A percentile compares a stretch with the other conserved stretches of the same genome.
Conservation (phyloP, 2,329 filamentous ascomycete species). For the Exophiala aquamarina region DNA sequence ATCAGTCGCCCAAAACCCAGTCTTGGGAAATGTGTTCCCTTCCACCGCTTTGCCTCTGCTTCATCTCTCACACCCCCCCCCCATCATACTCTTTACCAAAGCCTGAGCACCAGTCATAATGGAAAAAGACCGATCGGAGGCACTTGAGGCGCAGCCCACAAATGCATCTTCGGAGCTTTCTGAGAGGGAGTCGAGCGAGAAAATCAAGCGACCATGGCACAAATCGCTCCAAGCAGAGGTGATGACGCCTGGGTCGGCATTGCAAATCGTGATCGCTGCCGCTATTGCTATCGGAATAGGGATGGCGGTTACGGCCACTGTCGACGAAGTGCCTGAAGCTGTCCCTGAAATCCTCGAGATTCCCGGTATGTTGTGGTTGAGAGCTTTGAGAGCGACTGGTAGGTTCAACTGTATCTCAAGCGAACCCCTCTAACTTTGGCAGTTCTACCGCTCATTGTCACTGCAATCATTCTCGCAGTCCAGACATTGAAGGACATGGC, state of each 20-base stretch:
- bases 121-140: neutral
- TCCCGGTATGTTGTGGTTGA: slow-evolving; percentile 52
- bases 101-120: neutral
- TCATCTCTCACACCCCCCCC: no score
- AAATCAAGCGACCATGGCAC: no score
- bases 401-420: slow-evolving; percentile 23
- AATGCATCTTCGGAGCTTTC: no score
- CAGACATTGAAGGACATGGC: slow-evolving; percentile 50
- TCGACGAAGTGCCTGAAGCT: slow-evolving; percentile 45
- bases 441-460: slow-evolving; percentile 55
- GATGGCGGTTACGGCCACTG: slow-evolving; percentile 44
- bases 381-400: slow-evolving; percentile 51
- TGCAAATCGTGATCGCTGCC: slow-evolving; percentile 53
- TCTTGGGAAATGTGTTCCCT: no score
- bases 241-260: slow-evolving; percentile 45
- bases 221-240: slow-evolving; percentile 15
- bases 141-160: neutral
- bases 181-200: no score
- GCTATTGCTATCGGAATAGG: slow-evolving; percentile 52
- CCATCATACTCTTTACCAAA: no score
- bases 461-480: slow-evolving; percentile 53
- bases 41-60: no score
- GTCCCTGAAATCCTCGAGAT: slow-evolving; percentile 47
- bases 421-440: neutral
- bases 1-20: no score